phyloP scores from a whole-genome alignment of 2,329 filamentous ascomycete species.

The Colletotrichum sublineola region DNA sequence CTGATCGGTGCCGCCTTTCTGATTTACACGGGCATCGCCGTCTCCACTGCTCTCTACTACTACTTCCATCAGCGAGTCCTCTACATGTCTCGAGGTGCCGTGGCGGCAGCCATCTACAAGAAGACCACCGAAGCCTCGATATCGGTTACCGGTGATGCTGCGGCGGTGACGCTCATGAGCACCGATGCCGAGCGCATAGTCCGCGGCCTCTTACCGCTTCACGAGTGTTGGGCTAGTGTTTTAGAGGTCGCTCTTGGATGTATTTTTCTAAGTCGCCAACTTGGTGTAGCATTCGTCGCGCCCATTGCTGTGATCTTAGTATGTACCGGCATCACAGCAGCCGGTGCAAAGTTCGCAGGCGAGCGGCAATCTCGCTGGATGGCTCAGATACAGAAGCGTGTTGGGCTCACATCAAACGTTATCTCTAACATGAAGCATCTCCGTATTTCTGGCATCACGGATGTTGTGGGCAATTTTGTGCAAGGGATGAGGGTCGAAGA shows the following conservation, averaged over 20 bases:
- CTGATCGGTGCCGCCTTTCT: constrained; percentile 51
- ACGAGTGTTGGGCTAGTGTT: constrained; percentile 53
- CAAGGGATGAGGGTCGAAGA: constrained; percentile 46
- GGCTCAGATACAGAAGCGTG: constrained; percentile 48
- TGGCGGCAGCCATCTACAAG: constrained; percentile 50
- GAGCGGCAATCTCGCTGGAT: constrained; percentile 49
- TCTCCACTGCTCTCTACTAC: constrained; percentile 51
- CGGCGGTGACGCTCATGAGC: constrained; percentile 55
- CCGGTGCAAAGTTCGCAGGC: constrained; percentile 43
- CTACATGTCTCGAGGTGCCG: constrained; percentile 49
- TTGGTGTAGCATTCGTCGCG: constrained; percentile 51
- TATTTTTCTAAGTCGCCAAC: constrained; percentile 50
- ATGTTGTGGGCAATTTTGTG: constrained; percentile 45
- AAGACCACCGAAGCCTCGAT: constrained; percentile 49
- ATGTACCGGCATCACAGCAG: constrained; percentile 43
- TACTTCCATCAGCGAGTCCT: constrained; percentile 49
- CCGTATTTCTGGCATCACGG: constrained; percentile 49
- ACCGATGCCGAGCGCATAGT: constrained; percentile 53
- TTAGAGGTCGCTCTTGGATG: constrained; percentile 51
- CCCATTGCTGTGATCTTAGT: constrained; percentile 49
- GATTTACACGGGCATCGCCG: constrained; percentile 52
- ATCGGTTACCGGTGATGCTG: constrained; percentile 47
- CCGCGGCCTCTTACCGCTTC: constrained; percentile 47
- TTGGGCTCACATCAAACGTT: constrained; percentile 44
- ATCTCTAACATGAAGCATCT: constrained; percentile 49